phyloP scores from a whole-genome alignment of 192 early-diverging fungal species.

The Oehlia diaphana region DNA sequence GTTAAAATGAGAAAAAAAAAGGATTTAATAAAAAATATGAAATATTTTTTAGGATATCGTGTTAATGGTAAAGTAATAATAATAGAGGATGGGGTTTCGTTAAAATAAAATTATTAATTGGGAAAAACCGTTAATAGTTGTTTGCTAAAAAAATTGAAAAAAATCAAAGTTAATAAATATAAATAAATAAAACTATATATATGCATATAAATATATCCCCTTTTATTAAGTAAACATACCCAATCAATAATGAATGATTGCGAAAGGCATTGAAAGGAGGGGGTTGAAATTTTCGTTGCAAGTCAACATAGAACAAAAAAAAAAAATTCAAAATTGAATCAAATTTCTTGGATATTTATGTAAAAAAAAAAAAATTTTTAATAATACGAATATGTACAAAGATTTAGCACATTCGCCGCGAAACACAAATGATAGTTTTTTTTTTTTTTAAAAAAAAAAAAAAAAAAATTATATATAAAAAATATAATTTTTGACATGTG shows the following conservation, averaged over 20 bases:
- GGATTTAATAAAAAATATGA: neutral
- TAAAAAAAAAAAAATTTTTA: neutral
- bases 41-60: neutral
- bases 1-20: neutral
- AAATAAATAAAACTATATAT: no score
- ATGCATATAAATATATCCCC: no score
- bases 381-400: slow-evolving; percentile 1
- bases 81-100: neutral
- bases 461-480: neutral
- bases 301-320: slow-evolving; percentile 10
- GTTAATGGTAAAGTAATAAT: no score
- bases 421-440: neutral
- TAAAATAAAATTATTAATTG: neutral
- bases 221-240: neutral
- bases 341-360: slow-evolving; percentile 17
- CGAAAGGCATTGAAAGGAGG: slow-evolving; percentile 1
- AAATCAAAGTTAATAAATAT: neutral
- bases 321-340: neutral
- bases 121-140: neutral
- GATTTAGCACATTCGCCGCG: neutral
- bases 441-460: neutral
- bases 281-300: slow-evolving; percentile 9
- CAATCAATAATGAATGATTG: slow-evolving; percentile 18
- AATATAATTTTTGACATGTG: slow-evolving; percentile 10
- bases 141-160: neutral